These are phyloP conservation scores for Parastagonospora nodorum DNA, from an alignment of 2,329 filamentous ascomycete genomes.

Conservation along the genomic window DNA sequence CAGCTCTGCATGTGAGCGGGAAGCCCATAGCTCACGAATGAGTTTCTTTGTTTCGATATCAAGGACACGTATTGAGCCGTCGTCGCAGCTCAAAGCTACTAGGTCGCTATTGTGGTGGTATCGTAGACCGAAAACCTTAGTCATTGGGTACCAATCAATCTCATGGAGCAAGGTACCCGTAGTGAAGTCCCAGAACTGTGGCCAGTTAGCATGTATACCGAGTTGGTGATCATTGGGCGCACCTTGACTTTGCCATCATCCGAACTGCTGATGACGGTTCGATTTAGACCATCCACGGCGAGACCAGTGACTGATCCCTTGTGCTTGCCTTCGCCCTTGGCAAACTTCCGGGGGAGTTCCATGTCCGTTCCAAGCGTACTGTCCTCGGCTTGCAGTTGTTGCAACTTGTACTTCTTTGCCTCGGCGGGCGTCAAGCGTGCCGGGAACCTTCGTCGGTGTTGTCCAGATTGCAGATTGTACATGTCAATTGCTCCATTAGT, in stretches of 20 bases:
- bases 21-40: conserved; percentile 83
- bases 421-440: conserved; percentile 77
- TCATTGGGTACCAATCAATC: conserved; percentile 81
- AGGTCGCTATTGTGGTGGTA: conserved; percentile 86
- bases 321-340: conserved; percentile 70
- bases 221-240: conserved; percentile 5
- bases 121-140: conserved; percentile 73
- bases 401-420: conserved; percentile 73
- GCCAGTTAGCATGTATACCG: conserved; percentile 14
- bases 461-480: conserved; percentile 95
- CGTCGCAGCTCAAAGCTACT: conserved; percentile 85
- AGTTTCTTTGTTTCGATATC: conserved; percentile 89
- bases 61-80: conserved; percentile 83
- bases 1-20: conserved; percentile 56
- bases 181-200: conserved; percentile 88
- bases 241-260: conserved; percentile 88
- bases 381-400: conserved; percentile 64
- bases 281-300: conserved; percentile 87
- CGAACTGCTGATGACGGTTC: conserved; percentile 81
- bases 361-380: conserved; percentile 10
- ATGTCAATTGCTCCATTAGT: conserved; percentile 83
- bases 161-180: conserved; percentile 79
- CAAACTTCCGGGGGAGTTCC: conserved; percentile 44
- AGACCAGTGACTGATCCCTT: conserved; percentile 83
- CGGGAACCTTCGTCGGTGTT: conserved; percentile 86